Conservation (phyloP, 2,329 filamentous ascomycete species). For the Fusarium sp. region DNA sequence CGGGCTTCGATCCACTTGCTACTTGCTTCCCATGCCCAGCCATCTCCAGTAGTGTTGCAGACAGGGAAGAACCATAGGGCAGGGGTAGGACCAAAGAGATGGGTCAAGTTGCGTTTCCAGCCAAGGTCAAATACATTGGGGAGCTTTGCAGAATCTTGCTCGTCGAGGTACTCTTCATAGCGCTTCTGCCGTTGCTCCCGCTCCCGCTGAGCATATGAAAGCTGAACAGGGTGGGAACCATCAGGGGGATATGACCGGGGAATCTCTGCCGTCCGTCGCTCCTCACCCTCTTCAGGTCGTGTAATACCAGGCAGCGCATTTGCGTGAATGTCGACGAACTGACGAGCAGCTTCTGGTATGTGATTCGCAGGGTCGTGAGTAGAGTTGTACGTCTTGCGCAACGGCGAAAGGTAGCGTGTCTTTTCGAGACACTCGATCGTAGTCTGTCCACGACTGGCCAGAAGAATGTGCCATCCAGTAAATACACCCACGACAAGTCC, state of each 20-base stretch:
- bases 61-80: constrained; percentile 83
- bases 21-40: constrained; percentile 93
- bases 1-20: constrained; percentile 78
- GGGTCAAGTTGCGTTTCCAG: constrained; percentile 77
- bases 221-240: constrained; percentile 53
- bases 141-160: constrained; percentile 85
- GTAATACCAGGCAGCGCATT: constrained; percentile 84
- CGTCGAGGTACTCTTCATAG: constrained; percentile 81
- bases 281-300: constrained; percentile 82
- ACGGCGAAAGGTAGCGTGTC: constrained; percentile 87
- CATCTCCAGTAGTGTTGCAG: constrained; percentile 86
- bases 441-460: constrained; percentile 82
- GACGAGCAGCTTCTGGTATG: constrained; percentile 67
- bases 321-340: constrained; percentile 81
- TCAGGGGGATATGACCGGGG: constrained; percentile 44
- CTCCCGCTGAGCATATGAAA: constrained; percentile 65
- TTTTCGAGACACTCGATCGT: constrained; percentile 98
- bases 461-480: constrained; percentile 88
- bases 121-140: constrained; percentile 95
- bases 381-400: constrained; percentile 74
- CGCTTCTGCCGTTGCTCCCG: constrained; percentile 62
- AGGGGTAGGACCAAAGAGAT: constrained; percentile 81
- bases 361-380: constrained; percentile 63
- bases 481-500: constrained; percentile 89
- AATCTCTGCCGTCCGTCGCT: constrained; percentile 48